Conservation (phyloP, 2,329 filamentous ascomycete genomes). For the Ophiostoma sp. region DNA sequence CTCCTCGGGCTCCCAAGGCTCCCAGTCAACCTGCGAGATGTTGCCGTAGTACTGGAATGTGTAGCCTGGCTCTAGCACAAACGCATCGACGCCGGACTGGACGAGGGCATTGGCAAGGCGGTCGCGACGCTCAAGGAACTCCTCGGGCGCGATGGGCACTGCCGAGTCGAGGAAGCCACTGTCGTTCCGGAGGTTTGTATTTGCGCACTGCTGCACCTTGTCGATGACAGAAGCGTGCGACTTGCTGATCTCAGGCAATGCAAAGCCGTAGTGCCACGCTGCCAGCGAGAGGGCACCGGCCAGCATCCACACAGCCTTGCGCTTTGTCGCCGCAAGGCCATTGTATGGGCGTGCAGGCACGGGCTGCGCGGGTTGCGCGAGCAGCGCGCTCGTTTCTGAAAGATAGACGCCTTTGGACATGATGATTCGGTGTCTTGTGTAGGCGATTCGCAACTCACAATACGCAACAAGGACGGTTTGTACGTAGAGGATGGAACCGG, state of each 20-base stretch:
- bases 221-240: constrained; percentile 7
- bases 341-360: not conserved
- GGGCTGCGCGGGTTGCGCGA: not conserved
- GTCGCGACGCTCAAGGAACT: constrained; percentile 12
- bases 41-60: constrained; percentile 15
- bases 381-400: not conserved
- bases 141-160: constrained; percentile 11
- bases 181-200: constrained; percentile 8
- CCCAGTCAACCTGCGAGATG: constrained; percentile 16
- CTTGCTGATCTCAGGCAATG: not conserved
- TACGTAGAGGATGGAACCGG: not conserved
- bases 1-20: constrained; percentile 17
- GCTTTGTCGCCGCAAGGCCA: constrained; percentile 1
- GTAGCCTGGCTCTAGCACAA: constrained; percentile 12
- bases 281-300: constrained; percentile 3
- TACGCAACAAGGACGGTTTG: no score
- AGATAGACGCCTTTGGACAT: constrained; percentile 8
- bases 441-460: not conserved
- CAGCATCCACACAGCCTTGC: constrained; percentile 9
- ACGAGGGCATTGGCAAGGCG: constrained; percentile 10
- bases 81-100: constrained; percentile 10
- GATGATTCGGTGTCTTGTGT: not conserved
- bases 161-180: constrained; percentile 10
- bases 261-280: not conserved
- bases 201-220: constrained; percentile 11